Percentiles rank a stretch among this genome's conserved stretches.
Evolutionary conservation across 805 yeast species (phyloP).

Genomic region (Monosporozyma solicola): DNA sequence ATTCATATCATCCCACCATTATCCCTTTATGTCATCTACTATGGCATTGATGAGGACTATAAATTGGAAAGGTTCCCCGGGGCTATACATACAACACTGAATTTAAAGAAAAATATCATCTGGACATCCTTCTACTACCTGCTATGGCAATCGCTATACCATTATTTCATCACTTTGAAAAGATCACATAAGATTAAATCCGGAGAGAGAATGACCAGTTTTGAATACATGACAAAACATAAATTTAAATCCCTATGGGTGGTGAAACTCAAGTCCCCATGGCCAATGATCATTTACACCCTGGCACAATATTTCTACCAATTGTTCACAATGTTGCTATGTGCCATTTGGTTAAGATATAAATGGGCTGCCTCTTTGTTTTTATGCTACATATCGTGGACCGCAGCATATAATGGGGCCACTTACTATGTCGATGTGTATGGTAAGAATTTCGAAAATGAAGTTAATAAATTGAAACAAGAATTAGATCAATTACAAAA

Average conservation of each 20-base stretch:
- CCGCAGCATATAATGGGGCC: slow-evolving; percentile 89
- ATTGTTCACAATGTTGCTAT: slow-evolving; percentile 72
- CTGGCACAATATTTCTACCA: slow-evolving; percentile 83
- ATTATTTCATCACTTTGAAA: slow-evolving; percentile 81
- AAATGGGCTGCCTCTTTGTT: slow-evolving; percentile 60
- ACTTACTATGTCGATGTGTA: slow-evolving; percentile 87
- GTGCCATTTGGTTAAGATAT: slow-evolving; percentile 80
- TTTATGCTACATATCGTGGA: slow-evolving; percentile 60
- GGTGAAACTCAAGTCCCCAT: slow-evolving; percentile 77
- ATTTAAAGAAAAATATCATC: slow-evolving; percentile 42
- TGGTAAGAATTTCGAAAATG: slow-evolving; percentile 83
- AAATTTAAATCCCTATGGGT: slow-evolving; percentile 63
- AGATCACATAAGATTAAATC: slow-evolving; percentile 71
- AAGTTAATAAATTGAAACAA: slow-evolving; percentile 57
- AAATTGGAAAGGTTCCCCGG: slow-evolving; percentile 66
- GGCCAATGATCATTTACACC: slow-evolving; percentile 83
- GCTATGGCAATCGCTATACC: slow-evolving; percentile 84
- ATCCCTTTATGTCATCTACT: slow-evolving; percentile 78
- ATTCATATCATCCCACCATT: slow-evolving; percentile 89
- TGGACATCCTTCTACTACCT: slow-evolving; percentile 78
- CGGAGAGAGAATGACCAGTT: slow-evolving; percentile 74
- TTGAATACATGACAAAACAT: slow-evolving; percentile 70
- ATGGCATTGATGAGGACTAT: slow-evolving; percentile 50
- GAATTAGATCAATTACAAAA: slow-evolving; percentile 63
- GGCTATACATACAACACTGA: slow-evolving; percentile 47